A percentile compares a stretch with the other conserved stretches of the same genome.
Conservation (phyloP, 306 rosid species). For the Vicia sativa region DNA sequence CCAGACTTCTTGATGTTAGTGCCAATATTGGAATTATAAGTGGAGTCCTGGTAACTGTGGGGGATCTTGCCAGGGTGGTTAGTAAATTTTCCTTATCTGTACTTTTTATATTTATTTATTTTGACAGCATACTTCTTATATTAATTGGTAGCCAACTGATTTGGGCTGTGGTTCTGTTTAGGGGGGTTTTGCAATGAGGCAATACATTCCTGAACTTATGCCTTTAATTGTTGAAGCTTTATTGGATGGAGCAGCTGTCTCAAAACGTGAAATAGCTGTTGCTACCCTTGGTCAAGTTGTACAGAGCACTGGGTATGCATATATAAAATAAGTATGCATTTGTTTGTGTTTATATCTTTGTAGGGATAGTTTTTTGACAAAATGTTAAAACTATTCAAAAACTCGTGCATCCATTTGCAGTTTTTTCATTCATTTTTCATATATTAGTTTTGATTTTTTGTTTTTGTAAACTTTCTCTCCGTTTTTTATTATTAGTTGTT, state of each 20-base stretch:
- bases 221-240: slow-evolving; percentile 96
- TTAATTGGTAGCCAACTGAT: slow-evolving; percentile 17
- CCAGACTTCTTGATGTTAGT: slow-evolving; percentile 75
- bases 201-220: slow-evolving; percentile 97
- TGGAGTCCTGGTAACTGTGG: slow-evolving; percentile 98
- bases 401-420: slow-evolving; percentile 13
- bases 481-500: no score
- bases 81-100: slow-evolving; percentile 44
- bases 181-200: slow-evolving; percentile 99
- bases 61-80: slow-evolving; percentile 99
- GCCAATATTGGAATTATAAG: slow-evolving; percentile 84
- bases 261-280: slow-evolving; percentile 95
- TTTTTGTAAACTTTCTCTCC: slow-evolving; percentile 4
- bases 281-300: slow-evolving; percentile 99
- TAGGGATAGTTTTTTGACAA: slow-evolving; percentile 15
- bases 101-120: not conserved
- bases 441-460: slow-evolving; percentile 9
- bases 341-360: slow-evolving; percentile 24
- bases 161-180: slow-evolving; percentile 45
- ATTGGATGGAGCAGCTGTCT: slow-evolving; percentile 92
- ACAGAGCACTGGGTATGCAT: slow-evolving; percentile 94
- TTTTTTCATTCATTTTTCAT: slow-evolving; percentile 23
- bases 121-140: not conserved
- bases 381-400: slow-evolving; percentile 25
- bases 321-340: slow-evolving; percentile 15